phyloP scores from a whole-genome alignment of 768 basidiomycete species.

The Leccinum imitatum region DNA sequence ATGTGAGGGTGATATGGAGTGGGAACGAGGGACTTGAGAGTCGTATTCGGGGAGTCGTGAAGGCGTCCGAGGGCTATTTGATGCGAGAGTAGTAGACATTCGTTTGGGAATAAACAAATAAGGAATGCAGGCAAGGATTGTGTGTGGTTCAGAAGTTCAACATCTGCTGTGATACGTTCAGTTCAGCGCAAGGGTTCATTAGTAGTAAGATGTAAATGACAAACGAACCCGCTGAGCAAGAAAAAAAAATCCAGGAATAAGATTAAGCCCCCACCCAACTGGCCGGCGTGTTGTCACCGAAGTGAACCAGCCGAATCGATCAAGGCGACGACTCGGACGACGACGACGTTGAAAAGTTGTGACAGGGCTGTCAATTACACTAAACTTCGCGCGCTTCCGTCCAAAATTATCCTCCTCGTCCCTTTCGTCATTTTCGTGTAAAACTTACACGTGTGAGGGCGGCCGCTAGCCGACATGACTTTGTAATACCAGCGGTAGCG shows the following conservation, averaged over 20 bases:
- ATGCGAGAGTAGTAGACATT: constrained; percentile 26
- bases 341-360: neutral
- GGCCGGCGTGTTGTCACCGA: neutral
- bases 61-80: constrained; percentile 14
- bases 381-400: constrained; percentile 10
- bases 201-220: neutral
- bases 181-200: neutral
- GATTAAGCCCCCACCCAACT: neutral
- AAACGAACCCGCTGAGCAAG: constrained; percentile 2
- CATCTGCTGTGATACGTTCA: constrained; percentile 4
- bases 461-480: neutral
- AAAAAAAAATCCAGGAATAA: neutral
- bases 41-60: constrained; percentile 25
- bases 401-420: neutral
- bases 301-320: neutral
- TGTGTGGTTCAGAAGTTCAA: constrained; percentile 20
- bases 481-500: neutral
- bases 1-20: neutral
- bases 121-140: constrained; percentile 15
- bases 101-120: constrained; percentile 26
- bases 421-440: constrained; percentile 1
- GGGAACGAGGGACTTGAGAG: constrained; percentile 3
- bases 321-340: constrained; percentile 5
- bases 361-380: constrained; percentile 22
- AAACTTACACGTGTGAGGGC: constrained; percentile 6